A percentile compares a stretch with the other conserved stretches of the same genome.
These are phyloP conservation scores for Cornus suecica DNA, from an alignment of 148 eudicot species.

Conservation along the genomic window DNA sequence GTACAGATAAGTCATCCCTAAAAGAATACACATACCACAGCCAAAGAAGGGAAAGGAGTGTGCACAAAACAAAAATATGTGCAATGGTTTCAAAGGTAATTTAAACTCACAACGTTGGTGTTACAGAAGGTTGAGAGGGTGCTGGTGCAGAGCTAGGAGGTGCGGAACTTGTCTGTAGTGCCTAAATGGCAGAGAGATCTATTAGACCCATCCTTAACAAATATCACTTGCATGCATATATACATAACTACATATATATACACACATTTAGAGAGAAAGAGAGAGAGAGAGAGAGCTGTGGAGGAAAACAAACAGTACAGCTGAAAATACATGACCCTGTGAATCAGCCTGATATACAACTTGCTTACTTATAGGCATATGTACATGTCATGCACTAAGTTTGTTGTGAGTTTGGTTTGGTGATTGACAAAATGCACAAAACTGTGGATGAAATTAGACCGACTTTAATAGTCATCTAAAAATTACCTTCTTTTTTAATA, in stretches of 20 bases:
- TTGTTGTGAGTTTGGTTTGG: not conserved
- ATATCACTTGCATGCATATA: no score
- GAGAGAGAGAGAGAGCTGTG: not conserved
- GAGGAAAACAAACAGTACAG: not conserved
- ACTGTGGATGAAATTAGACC: not conserved
- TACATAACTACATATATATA: no score
- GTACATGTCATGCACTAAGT: not conserved
- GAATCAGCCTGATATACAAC: not conserved
- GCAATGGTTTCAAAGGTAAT: not conserved
- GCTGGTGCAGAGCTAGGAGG: slow-evolving; percentile 33
- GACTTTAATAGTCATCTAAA: not conserved
- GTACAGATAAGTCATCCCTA: slow-evolving; percentile 9
- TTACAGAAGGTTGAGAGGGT: slow-evolving; percentile 26
- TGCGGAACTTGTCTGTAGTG: slow-evolving; percentile 27
- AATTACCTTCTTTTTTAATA: not conserved
- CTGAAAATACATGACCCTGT: not conserved
- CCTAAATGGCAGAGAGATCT: slow-evolving; percentile 26
- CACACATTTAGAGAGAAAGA: no score
- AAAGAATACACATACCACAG: not conserved
- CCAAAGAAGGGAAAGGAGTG: slow-evolving; percentile 4
- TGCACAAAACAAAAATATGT: not conserved
- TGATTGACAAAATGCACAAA: not conserved
- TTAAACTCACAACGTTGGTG: slow-evolving; percentile 40
- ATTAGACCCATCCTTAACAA: slow-evolving; percentile 4
- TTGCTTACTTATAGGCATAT: not conserved